These are phyloP conservation scores for Stagonosporopsis vannaccii DNA, from an alignment of 2,329 filamentous ascomycete species.

Conservation along the genomic window DNA sequence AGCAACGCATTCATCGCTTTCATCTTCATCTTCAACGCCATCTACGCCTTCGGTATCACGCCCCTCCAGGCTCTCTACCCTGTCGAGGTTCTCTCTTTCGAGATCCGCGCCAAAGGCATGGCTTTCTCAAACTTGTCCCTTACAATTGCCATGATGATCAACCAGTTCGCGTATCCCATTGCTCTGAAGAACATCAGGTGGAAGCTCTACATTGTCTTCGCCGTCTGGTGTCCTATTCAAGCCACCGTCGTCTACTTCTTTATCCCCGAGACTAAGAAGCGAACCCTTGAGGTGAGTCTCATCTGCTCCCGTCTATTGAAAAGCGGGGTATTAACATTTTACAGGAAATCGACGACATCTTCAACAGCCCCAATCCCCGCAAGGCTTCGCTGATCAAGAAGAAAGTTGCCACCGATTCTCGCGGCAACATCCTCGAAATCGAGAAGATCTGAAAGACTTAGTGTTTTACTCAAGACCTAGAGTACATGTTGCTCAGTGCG, in stretches of 20 bases:
- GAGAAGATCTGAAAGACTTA: slow-evolving; percentile 31
- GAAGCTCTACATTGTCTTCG: slow-evolving; percentile 37
- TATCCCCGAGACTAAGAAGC: slow-evolving; percentile 38
- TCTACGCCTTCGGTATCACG: slow-evolving; percentile 51
- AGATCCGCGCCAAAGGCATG: slow-evolving; percentile 59
- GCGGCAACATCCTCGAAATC: slow-evolving; percentile 31
- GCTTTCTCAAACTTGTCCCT: slow-evolving; percentile 54
- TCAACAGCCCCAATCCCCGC: slow-evolving; percentile 30
- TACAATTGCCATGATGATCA: slow-evolving; percentile 34
- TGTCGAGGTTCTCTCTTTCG: slow-evolving; percentile 58
- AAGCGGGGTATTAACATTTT: background rate
- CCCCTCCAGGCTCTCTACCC: slow-evolving; percentile 58
- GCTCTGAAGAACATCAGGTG: slow-evolving; percentile 32
- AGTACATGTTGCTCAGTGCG: background rate
- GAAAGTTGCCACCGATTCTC: slow-evolving; percentile 29
- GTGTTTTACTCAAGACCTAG: background rate
- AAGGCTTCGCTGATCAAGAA: slow-evolving; percentile 35
- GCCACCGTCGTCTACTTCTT: slow-evolving; percentile 30
- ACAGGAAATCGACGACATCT: slow-evolving; percentile 34
- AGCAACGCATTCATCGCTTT: slow-evolving; percentile 46
- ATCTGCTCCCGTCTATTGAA: too few species aligned
- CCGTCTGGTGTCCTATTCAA: slow-evolving; percentile 30
- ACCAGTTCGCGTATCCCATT: slow-evolving; percentile 42
- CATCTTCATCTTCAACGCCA: slow-evolving; percentile 55
- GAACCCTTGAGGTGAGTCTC: slow-evolving; percentile 28